Percentiles rank a stretch among this genome's conserved stretches.
Evolutionary conservation across 768 basidiomycete genomes (phyloP).

Genomic region (Thelephora aurantiotincta): DNA sequence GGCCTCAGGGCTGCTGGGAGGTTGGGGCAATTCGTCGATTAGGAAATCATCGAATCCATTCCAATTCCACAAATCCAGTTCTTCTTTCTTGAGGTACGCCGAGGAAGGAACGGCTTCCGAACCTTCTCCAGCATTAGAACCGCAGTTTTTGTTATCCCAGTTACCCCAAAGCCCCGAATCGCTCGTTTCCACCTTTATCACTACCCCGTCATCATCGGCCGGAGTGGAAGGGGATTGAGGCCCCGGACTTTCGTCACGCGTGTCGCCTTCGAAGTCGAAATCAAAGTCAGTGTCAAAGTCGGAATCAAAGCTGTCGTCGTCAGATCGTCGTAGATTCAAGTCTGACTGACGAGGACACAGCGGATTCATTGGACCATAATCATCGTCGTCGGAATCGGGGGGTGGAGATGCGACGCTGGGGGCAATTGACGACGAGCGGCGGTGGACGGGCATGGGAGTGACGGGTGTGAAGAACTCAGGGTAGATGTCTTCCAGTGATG

Average conservation of each 20-base stretch:
- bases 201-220: constrained; percentile 17
- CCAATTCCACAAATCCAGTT: constrained; percentile 31
- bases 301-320: constrained; percentile 32
- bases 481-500: constrained; percentile 24
- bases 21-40: constrained; percentile 1
- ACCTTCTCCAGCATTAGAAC: constrained; percentile 23
- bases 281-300: constrained; percentile 44
- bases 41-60: constrained; percentile 16
- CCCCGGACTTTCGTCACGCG: constrained; percentile 35
- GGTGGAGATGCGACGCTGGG: constrained; percentile 51
- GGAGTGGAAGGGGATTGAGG: constrained; percentile 50
- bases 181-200: constrained; percentile 43
- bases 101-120: constrained; percentile 11
- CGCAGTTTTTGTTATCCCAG: constrained; percentile 52
- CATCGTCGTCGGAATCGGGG: constrained; percentile 43
- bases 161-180: constrained; percentile 55
- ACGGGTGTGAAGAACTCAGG: constrained; percentile 14
- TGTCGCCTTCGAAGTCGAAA: not conserved
- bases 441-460: constrained; percentile 16
- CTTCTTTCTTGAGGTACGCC: constrained; percentile 27
- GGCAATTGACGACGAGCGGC: constrained; percentile 46
- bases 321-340: constrained; percentile 9
- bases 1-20: constrained; percentile 24
- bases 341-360: constrained; percentile 8
- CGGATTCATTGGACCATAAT: constrained; percentile 14